Evolutionary conservation across 2,329 filamentous ascomycete genomes (phyloP), one percentile per base, ranked within the genome.

Genomic region (Lecanicillium sp.): DNA sequence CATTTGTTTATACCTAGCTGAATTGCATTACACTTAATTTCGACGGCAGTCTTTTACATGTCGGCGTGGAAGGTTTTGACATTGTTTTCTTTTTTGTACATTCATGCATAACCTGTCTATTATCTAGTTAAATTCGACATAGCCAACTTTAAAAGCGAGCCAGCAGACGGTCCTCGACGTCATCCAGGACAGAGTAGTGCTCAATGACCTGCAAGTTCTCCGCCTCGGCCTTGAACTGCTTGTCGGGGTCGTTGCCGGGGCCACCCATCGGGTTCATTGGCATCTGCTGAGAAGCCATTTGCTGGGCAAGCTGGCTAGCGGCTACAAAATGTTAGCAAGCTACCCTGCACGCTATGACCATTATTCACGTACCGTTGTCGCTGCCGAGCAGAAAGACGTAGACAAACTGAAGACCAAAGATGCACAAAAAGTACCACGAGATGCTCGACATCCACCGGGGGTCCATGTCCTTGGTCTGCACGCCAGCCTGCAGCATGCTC

Each of bases 371-470:
- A 96, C 90, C 84, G 67, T 97, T 97, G 61, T 98, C 94, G 65
- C 86, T 95, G 8, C 93, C 93, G 12, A 98, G 78, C 42, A 98
- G 84, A 66, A 96, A 97, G 62, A 93, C 95, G 67, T 98, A 98
- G 50, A 98, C 90, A 47, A 91, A 89, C 67, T 97, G 91, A 50
- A 98, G 75, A 39, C 94, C 93, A 64, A 98, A 97, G 54, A 98
- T 83, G 61, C 94, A 97, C 56, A 98, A 72, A 64, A 98, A 97
- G 73, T 98, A 98, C 90, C 93, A 98, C 51, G 90, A 95, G 67
- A 98, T 83, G 68, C 90, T 95, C 1, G 90, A 96, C 70, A 98
- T 95, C 93, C 93, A 98, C 68, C 91, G 81, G 10, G 95, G 93
- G 63, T 98, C 94, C 72, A 98, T 84, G 65, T 98, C 93, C 61